Percentiles rank a stretch among this genome's conserved stretches.
Evolutionary conservation across 345 rosid species (phyloP).

Genomic region (Cardamine occulta): DNA sequence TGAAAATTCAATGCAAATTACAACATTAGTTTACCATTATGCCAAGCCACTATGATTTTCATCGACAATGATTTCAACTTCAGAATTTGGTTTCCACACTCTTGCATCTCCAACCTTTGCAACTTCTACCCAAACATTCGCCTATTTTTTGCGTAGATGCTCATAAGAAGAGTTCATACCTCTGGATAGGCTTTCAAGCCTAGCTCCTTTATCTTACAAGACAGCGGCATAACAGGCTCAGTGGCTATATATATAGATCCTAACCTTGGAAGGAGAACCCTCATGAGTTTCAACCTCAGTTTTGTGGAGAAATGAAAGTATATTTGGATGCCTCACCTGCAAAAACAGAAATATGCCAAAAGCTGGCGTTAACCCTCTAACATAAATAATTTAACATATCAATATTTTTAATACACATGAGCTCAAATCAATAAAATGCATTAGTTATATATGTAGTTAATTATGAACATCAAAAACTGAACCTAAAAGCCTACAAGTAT

Average conservation of each 20-base stretch:
- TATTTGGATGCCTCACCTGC: constrained; percentile 98
- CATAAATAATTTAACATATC: too few species aligned
- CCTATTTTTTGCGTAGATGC: constrained; percentile 17
- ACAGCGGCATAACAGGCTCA: constrained; percentile 94
- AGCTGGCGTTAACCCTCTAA: not conserved
- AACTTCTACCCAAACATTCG: not conserved
- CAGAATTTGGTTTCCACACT: too few species aligned
- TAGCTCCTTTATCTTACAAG: constrained; percentile 93
- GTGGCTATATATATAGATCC: constrained; percentile 80
- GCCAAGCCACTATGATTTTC: too few species aligned
- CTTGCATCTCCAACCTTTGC: too few species aligned
- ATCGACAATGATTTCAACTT: too few species aligned
- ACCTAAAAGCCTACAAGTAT: too few species aligned
- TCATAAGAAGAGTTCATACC: constrained; percentile 51
- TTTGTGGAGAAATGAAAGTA: constrained; percentile 90
- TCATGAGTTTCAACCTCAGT: constrained; percentile 87
- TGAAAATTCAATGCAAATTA: too few species aligned
- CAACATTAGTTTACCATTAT: too few species aligned
- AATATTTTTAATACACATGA: too few species aligned
- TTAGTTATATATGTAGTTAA: too few species aligned
- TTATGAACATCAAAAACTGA: too few species aligned
- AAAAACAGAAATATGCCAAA: constrained; percentile 31
- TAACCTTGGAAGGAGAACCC: constrained; percentile 67
- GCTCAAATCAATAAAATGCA: too few species aligned
- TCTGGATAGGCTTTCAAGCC: constrained; percentile 88